Conservation (phyloP, 139 green algal genomes). For the Picochlorum sp. region DNA sequence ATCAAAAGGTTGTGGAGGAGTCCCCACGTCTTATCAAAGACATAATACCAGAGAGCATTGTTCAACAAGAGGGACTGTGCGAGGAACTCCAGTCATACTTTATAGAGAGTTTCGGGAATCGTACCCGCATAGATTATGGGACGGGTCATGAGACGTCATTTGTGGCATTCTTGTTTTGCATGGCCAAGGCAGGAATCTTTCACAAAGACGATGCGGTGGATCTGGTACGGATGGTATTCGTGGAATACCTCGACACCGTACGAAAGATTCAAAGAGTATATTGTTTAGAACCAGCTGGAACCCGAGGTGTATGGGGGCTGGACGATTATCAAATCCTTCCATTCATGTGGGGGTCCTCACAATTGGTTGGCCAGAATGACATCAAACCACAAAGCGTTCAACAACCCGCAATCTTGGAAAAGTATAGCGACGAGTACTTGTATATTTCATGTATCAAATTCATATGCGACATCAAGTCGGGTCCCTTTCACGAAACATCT, state of each 20-base stretch:
- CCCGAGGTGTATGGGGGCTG: conserved; percentile 93
- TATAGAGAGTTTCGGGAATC: conserved; percentile 85
- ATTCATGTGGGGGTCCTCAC: conserved; percentile 81
- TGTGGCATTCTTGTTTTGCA: conserved; percentile 79
- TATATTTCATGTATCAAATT: conserved; percentile 80
- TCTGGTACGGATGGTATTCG: conserved; percentile 43
- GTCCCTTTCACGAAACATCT: conserved; percentile 81
- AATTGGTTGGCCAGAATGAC: conserved; percentile 69
- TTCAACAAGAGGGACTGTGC: conserved; percentile 6
- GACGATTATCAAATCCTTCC: conserved; percentile 98
- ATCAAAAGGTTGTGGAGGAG: conserved; percentile 35
- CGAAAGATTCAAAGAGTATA: conserved; percentile 87
- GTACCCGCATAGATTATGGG: conserved; percentile 91
- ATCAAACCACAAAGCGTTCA: conserved; percentile 78
- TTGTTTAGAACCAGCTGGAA: conserved; percentile 92
- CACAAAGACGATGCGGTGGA: conserved; percentile 20
- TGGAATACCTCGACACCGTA: conserved; percentile 85
- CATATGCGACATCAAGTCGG: conserved; percentile 89
- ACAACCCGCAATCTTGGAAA: conserved; percentile 57
- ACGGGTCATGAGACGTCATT: conserved; percentile 95
- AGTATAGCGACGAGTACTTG: conserved; percentile 67
- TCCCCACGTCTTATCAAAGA: conserved; percentile 29
- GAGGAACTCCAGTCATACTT: conserved; percentile 81
- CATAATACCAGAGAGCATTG: conserved; percentile 37
- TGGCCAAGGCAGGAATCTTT: conserved; percentile 73